phyloP scores from a whole-genome alignment of 2,329 filamentous ascomycete genomes.

The Talaromyces amestolkiae region DNA sequence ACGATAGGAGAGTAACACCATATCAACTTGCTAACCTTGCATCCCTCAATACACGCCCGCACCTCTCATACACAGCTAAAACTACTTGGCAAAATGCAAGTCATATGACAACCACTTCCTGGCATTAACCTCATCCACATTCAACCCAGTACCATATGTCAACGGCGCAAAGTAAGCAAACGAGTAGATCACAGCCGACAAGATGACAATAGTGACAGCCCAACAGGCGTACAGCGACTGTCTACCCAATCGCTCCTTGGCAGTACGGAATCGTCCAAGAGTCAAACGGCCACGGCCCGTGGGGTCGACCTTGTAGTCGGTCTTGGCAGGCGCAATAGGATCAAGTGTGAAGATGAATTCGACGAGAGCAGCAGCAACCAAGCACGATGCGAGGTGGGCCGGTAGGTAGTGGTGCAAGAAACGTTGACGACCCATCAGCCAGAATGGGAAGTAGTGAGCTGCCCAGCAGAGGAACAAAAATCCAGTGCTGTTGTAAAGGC shows the following conservation, averaged over 20 bases:
- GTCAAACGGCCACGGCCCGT: conserved; percentile 44
- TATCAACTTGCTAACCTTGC: not conserved
- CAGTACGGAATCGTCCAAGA: conserved; percentile 61
- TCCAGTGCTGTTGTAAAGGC: conserved; percentile 95
- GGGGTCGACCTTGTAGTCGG: conserved; percentile 38
- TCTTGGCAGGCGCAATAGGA: conserved; percentile 58
- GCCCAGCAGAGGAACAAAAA: conserved; percentile 99
- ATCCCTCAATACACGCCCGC: not conserved
- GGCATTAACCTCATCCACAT: conserved; percentile 70
- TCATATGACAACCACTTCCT: conserved; percentile 98
- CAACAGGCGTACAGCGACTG: conserved; percentile 76
- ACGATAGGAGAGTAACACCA: not conserved
- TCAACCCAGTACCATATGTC: conserved; percentile 89
- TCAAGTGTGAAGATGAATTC: conserved; percentile 97
- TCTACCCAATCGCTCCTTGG: conserved; percentile 74
- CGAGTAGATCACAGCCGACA: conserved; percentile 66
- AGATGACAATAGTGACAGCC: conserved; percentile 71
- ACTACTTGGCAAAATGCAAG: conserved; percentile 94
- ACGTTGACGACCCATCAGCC: conserved; percentile 93
- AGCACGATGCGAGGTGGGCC: conserved; percentile 82
- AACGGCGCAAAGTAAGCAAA: conserved; percentile 94
- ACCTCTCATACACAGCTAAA: not conserved
- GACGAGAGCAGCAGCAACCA: conserved; percentile 85
- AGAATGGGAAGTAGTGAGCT: conserved; percentile 96
- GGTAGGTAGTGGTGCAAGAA: conserved; percentile 98